A percentile compares a stretch with the other conserved stretches of the same genome.
These are phyloP conservation scores for Psilocybe cubensis DNA, from an alignment of 768 basidiomycete genomes.

Conservation along the genomic window DNA sequence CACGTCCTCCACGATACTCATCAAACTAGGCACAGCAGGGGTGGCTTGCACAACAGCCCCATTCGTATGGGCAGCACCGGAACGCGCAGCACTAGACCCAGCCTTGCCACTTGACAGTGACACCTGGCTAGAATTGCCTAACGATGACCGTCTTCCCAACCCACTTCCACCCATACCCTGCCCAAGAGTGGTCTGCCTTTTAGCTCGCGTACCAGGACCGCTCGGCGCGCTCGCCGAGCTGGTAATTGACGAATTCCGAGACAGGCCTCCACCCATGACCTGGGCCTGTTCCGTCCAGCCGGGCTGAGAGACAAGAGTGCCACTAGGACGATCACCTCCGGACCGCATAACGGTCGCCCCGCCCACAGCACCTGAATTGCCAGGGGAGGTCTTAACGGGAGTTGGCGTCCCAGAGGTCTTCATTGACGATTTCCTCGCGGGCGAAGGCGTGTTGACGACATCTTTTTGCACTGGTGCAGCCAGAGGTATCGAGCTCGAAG, in stretches of 20 bases:
- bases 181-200: slow-evolving; percentile 19
- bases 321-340: slow-evolving; percentile 23
- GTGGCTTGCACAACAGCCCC: slow-evolving; percentile 11
- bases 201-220: slow-evolving; percentile 5
- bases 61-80: background rate
- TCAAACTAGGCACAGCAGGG: slow-evolving; percentile 41
- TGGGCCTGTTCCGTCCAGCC: slow-evolving; percentile 24
- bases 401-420: background rate
- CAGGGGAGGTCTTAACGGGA: background rate
- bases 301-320: slow-evolving; percentile 22
- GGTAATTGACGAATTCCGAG: slow-evolving; percentile 33
- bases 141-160: slow-evolving; percentile 15
- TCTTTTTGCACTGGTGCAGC: background rate
- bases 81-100: background rate
- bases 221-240: slow-evolving; percentile 34
- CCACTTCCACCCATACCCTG: slow-evolving; percentile 19
- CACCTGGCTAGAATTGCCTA: background rate
- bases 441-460: background rate
- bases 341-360: slow-evolving; percentile 21
- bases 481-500: background rate
- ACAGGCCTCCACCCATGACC: slow-evolving; percentile 19
- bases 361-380: slow-evolving; percentile 4
- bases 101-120: background rate
- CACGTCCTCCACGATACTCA: slow-evolving; percentile 73
- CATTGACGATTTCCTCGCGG: background rate